phyloP scores from a whole-genome alignment of 805 yeast species.

The Saccharomycopsis fibuligera region DNA sequence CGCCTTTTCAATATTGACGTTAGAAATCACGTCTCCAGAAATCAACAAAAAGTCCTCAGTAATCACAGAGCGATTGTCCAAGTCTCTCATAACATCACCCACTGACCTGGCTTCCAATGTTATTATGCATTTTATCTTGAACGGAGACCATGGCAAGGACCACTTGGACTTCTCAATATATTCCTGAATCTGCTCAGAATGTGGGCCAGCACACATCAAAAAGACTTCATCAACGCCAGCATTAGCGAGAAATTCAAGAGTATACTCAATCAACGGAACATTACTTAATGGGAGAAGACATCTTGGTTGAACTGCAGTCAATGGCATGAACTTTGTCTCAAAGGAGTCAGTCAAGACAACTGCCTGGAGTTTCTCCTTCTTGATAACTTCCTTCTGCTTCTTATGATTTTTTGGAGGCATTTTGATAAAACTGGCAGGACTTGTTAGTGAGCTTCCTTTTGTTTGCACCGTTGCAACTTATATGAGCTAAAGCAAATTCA shows the following conservation, averaged over 20 bases:
- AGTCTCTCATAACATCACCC: slow-evolving; percentile 96
- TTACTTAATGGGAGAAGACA: slow-evolving; percentile 90
- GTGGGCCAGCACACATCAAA: slow-evolving; percentile 77
- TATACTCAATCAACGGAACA: slow-evolving; percentile 90
- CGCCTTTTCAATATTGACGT: slow-evolving; percentile 71
- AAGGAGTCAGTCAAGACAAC: slow-evolving; percentile 92
- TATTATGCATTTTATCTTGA: slow-evolving; percentile 65
- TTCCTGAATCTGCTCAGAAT: slow-evolving; percentile 79
- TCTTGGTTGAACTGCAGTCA: slow-evolving; percentile 79
- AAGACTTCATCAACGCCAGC: slow-evolving; percentile 88
- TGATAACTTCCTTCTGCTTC: slow-evolving; percentile 35
- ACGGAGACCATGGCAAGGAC: slow-evolving; percentile 68
- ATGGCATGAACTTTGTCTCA: slow-evolving; percentile 87
- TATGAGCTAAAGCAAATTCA: too few relatives aligned
- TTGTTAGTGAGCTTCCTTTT: too few relatives aligned
- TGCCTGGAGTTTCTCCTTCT: slow-evolving; percentile 82
- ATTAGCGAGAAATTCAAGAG: slow-evolving; percentile 86
- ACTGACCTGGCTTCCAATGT: slow-evolving; percentile 85
- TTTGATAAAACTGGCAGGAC: too few relatives aligned
- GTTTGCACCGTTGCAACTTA: too few relatives aligned
- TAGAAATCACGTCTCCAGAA: slow-evolving; percentile 94
- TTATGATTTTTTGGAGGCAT: slow-evolving; percentile 9
- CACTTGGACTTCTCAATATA: slow-evolving; percentile 74
- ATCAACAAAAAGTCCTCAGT: slow-evolving; percentile 85
- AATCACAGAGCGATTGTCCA: slow-evolving; percentile 85